Evolutionary conservation across 2,329 filamentous ascomycete genomes (phyloP).

Genomic region (Dichotomopilus funicola): DNA sequence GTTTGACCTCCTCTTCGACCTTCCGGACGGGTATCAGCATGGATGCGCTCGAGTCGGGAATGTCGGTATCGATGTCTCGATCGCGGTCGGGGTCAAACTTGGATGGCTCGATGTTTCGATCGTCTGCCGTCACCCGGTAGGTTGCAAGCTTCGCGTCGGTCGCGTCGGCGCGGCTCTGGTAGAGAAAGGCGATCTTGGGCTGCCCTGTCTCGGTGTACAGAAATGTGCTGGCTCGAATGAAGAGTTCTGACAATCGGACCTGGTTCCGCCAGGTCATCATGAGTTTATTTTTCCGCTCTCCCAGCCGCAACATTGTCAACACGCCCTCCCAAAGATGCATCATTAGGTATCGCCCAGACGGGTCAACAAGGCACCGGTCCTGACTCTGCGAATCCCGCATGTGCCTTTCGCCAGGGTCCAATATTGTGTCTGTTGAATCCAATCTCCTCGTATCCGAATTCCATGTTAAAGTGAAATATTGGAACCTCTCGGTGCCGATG

Average conservation of each 20-base stretch:
- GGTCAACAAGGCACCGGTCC: conserved; percentile 78
- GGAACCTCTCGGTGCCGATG: conserved; percentile 80
- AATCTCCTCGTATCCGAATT: conserved; percentile 50
- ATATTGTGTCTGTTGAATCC: conserved; percentile 45
- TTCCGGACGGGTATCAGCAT: conserved; percentile 58
- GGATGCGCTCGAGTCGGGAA: conserved; percentile 49
- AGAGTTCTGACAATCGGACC: conserved; percentile 52
- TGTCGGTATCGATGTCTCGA: conserved; percentile 47
- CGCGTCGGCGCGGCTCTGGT: conserved; percentile 46
- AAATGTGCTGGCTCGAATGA: conserved; percentile 52
- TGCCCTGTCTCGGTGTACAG: conserved; percentile 52
- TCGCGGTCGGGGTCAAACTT: conserved; percentile 50
- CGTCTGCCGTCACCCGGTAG: conserved; percentile 53
- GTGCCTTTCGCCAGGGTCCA: conserved; percentile 50
- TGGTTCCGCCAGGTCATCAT: conserved; percentile 47
- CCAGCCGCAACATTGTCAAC: conserved; percentile 48
- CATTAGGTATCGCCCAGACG: conserved; percentile 56
- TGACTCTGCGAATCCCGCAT: conserved; percentile 75
- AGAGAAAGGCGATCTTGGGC: conserved; percentile 52
- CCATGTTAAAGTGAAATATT: conserved; percentile 90
- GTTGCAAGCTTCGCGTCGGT: conserved; percentile 51
- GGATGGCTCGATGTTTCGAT: conserved; percentile 48
- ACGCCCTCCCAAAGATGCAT: conserved; percentile 57
- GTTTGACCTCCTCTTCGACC: conserved; percentile 48
- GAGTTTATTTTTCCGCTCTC: conserved; percentile 38